Conservation (phyloP, 1,284 basidiomycete genomes). For the Ganoderma meredithae region DNA sequence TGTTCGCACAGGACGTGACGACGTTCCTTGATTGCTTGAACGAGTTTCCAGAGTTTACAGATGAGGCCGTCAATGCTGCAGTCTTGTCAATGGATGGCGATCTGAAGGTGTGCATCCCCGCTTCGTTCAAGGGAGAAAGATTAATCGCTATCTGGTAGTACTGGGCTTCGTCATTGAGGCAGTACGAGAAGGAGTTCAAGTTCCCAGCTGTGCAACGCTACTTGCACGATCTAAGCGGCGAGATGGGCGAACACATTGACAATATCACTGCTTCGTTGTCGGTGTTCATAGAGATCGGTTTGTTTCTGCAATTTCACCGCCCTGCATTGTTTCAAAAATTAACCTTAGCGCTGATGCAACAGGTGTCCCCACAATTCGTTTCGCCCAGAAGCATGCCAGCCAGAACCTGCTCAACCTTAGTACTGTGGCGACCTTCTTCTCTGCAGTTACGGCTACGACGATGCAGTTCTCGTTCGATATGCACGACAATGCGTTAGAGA, state of each 20-base stretch:
- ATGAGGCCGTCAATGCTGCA: constrained; percentile 73
- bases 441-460: constrained; percentile 76
- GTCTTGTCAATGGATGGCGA: constrained; percentile 72
- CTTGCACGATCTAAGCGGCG: constrained; percentile 70
- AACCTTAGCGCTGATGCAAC: constrained; percentile 12
- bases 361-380: constrained; percentile 79
- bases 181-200: constrained; percentile 69
- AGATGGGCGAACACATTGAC: constrained; percentile 77
- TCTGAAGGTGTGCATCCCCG: constrained; percentile 55
- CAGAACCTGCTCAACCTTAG: constrained; percentile 73
- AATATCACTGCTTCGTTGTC: constrained; percentile 67
- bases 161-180: constrained; percentile 72
- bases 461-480: constrained; percentile 68
- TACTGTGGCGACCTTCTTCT: constrained; percentile 81
- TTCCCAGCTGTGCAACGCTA: constrained; percentile 75
- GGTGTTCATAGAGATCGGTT: constrained; percentile 78
- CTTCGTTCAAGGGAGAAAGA: not conserved
- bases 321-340: not conserved
- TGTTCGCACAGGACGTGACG: constrained; percentile 64
- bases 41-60: constrained; percentile 78
- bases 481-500: constrained; percentile 43
- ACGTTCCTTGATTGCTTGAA: constrained; percentile 73
- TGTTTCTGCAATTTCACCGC: constrained; percentile 30
- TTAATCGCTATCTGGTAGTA: constrained; percentile 50
- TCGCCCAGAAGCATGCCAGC: constrained; percentile 76